Evolutionary conservation across 169 alveolate species (phyloP), one percentile per base, ranked within the genome.

Genomic region (Eimeria sp.): DNA sequence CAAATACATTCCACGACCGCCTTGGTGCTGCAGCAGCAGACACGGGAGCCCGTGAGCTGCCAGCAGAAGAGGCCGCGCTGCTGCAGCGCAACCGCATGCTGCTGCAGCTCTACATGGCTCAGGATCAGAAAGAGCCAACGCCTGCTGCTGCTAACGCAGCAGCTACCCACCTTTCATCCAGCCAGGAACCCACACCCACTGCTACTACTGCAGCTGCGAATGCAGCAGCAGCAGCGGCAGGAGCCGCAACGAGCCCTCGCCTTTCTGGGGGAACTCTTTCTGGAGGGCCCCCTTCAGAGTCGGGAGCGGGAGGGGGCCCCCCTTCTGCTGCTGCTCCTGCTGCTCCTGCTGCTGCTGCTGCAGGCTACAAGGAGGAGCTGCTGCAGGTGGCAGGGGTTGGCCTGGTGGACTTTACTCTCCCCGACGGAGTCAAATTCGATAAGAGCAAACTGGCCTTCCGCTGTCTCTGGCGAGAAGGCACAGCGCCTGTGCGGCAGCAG

Each of bases 371-470:
- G 22, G 91, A 67, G 9, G 95, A 92, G 57, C 51, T 76, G n/a
- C 91, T 92, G 86, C 54, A 58, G 86, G 92, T 92, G 18, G 82
- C 95, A 6, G 95, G 95, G 18, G 92, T 92, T 34, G 95, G 95
- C 40, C 84, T 49, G 1, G 95, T 92, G 4, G 91, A 92, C 83
- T 76, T 92, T 76, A 75, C 95, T 2, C 70, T 92, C 3, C 95
- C 95, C 20, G 95, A 92, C 20, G 95, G 95, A 3, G 95, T 92
- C 11, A 92, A 92, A 54, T 92, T 92, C n/a, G 95, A 92, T 80
- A 92, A 78, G 84, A 92, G 95, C 70, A 92, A 92, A 43, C 58
- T 92, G 45, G 95, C 95, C 11, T 92, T 92, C 91, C 90, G 95
- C 49, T 92, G 95, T 67, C 86, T 75, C 82, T 92, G 95, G 95